Percentiles rank a stretch among this genome's conserved stretches.
phyloP scores from a whole-genome alignment of 768 basidiomycete species.

The Rhodotorula graminis region DNA sequence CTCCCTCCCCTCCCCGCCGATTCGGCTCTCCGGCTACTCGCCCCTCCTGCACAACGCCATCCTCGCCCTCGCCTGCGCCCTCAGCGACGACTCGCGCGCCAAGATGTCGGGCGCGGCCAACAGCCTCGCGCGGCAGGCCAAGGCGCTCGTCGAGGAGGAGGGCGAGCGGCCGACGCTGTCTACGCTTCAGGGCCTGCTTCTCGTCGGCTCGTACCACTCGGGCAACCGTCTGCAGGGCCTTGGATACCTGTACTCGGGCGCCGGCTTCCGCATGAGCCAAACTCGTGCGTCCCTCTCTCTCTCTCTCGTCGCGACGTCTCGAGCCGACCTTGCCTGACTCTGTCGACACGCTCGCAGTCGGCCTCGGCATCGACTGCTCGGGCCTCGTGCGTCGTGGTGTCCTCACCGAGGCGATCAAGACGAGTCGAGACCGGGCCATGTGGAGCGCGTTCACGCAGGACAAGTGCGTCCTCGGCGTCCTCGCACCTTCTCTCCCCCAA shows the following conservation, averaged over 20 bases:
- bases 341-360: neutral
- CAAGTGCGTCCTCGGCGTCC: too few relatives aligned
- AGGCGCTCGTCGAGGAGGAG: conserved; percentile 26
- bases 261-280: neutral
- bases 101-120: neutral
- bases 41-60: conserved; percentile 34
- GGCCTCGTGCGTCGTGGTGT: conserved; percentile 14
- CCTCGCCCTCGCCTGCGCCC: conserved; percentile 26
- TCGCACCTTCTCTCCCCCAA: too few relatives aligned
- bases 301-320: too few relatives aligned
- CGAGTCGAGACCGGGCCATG: conserved; percentile 27
- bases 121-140: neutral
- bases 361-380: conserved; percentile 33
- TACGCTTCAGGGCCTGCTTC: conserved; percentile 28
- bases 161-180: conserved; percentile 28
- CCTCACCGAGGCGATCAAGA: conserved; percentile 16
- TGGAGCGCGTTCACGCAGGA: conserved; percentile 37
- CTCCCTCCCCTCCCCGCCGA: neutral
- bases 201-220: conserved; percentile 23
- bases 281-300: neutral
- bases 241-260: conserved; percentile 24
- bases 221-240: conserved; percentile 9
- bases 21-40: conserved; percentile 24
- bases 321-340: neutral
- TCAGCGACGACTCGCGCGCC: conserved; percentile 15